These are phyloP conservation scores for Trichoderma reesei DNA, from an alignment of 495 filamentous ascomycete genomes.

Conservation along the genomic window DNA sequence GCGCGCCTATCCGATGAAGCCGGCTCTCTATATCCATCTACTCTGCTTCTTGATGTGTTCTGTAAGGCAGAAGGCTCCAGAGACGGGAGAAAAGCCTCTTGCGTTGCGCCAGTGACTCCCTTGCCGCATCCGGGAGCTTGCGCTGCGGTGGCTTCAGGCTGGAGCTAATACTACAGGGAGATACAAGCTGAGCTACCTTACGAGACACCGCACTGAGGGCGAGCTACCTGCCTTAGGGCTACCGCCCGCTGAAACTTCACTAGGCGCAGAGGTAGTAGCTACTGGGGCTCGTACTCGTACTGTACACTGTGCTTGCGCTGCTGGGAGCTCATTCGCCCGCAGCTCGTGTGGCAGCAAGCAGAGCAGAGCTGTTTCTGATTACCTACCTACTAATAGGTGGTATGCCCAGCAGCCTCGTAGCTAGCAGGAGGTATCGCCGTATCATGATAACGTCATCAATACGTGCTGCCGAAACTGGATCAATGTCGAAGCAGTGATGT, in stretches of 20 bases:
- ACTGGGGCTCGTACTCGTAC: neutral
- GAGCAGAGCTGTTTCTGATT: neutral
- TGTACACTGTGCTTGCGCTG: neutral
- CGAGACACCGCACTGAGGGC: neutral
- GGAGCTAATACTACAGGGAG: neutral
- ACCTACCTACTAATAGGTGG: too few species aligned
- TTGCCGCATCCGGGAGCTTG: constrained; percentile 2
- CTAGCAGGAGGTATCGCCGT: neutral
- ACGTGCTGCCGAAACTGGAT: neutral
- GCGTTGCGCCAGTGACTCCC: neutral
- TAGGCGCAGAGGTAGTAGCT: constrained; percentile 3
- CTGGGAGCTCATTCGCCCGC: neutral
- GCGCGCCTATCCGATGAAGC: neutral
- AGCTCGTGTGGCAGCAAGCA: neutral
- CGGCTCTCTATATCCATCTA: neutral
- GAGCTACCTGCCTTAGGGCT: neutral
- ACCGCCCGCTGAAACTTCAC: neutral
- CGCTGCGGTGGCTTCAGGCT: neutral
- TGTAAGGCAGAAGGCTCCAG: neutral
- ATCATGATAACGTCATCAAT: neutral
- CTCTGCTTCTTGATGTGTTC: neutral
- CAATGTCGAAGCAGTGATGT: too few species aligned
- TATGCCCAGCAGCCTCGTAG: neutral
- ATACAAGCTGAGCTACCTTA: constrained; percentile 8
- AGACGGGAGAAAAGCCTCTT: neutral